Base-by-base conservation (phyloP, 1,284 basidiomycete genomes). In the Vanrija sp. region DNA sequence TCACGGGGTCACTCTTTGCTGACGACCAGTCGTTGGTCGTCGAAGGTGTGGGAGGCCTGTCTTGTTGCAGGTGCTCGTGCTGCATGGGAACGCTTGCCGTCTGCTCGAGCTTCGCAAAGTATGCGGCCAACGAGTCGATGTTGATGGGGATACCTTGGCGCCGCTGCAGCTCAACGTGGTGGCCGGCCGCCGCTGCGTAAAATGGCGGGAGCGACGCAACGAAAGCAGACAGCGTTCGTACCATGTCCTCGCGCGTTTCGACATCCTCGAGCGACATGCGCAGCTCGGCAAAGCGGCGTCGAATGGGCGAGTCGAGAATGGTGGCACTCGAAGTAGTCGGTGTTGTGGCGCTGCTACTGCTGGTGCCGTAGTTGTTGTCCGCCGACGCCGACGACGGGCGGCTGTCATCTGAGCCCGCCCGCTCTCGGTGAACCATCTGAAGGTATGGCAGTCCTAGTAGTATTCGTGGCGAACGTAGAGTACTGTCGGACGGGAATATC, bases 101-200 rank as follows among this genome's bases (percentile, higher is more conserved):
- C 46, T 54, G 43, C 43, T 61, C 59, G 18, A 61, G 53, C 42
- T 49, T 49, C 14, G 47, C 26, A 26, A 61, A 55, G 43, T 57
- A 57, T 16, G 44, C 44, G 12, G 44, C 56, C 21, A 61, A 34
- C 14, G 47, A 25, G 45, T 61, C 59, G 21, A 61, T 45, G 46
- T 61, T 61, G 44, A 61, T 45, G 3, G 38, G 38, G 29, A 42
- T 29, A 21, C 49, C 57, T 7, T 19, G 25, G 12, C 39, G 19
- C n/a, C 34, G 44, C 46, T 51, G 54, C 15, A 28, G 21, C 3
- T 23, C 43, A 25, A 58, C 51, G 23, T 51, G 51, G 44, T 55
- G 46, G 9, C 40, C 21, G 2, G 55, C 59, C 1, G 53, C 55
- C 6, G 49, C 39, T 0, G 43, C 50, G 48, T 57, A 57, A 26